Conservation (phyloP, 1,284 basidiomycete species). For the Chalciporus piperatoides region DNA sequence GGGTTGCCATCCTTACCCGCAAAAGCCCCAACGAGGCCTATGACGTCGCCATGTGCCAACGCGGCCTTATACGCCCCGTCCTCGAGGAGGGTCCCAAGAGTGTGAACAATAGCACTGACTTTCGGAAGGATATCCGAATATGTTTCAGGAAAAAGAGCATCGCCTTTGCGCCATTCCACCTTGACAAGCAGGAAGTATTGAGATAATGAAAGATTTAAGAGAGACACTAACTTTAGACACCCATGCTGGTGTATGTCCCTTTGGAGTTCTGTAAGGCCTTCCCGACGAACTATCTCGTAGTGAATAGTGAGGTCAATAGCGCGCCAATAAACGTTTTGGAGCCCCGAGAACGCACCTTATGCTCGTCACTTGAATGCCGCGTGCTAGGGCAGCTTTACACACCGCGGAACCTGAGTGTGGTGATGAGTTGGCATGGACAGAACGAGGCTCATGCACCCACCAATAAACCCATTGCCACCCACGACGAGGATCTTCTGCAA, state of each 20-base stretch:
- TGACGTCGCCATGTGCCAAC: slow-evolving; percentile 54
- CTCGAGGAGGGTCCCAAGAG: slow-evolving; percentile 91
- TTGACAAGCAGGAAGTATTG: slow-evolving; percentile 29
- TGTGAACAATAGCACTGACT: slow-evolving; percentile 84
- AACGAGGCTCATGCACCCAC: slow-evolving; percentile 37
- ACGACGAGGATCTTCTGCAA: slow-evolving; percentile 76
- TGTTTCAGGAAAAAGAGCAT: slow-evolving; percentile 73
- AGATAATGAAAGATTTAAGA: neutral
- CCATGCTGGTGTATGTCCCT: slow-evolving; percentile 90
- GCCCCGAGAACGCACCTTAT: slow-evolving; percentile 59
- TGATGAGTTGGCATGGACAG: slow-evolving; percentile 7
- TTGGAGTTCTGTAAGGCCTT: slow-evolving; percentile 78
- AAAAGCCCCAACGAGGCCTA: slow-evolving; percentile 51
- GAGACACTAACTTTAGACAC: slow-evolving; percentile 53
- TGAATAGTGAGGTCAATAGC: neutral
- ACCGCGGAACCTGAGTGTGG: slow-evolving; percentile 77
- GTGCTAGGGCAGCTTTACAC: slow-evolving; percentile 79
- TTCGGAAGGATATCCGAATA: slow-evolving; percentile 68
- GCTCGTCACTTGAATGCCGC: slow-evolving; percentile 85
- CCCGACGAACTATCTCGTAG: slow-evolving; percentile 70
- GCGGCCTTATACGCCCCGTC: slow-evolving; percentile 77
- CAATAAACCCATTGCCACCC: slow-evolving; percentile 94
- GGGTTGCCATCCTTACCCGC: slow-evolving; percentile 51
- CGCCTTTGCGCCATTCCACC: slow-evolving; percentile 82
- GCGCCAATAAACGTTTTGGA: neutral